phyloP scores from a whole-genome alignment of 257 asterid species.

The Nicotiana noctiflora region DNA sequence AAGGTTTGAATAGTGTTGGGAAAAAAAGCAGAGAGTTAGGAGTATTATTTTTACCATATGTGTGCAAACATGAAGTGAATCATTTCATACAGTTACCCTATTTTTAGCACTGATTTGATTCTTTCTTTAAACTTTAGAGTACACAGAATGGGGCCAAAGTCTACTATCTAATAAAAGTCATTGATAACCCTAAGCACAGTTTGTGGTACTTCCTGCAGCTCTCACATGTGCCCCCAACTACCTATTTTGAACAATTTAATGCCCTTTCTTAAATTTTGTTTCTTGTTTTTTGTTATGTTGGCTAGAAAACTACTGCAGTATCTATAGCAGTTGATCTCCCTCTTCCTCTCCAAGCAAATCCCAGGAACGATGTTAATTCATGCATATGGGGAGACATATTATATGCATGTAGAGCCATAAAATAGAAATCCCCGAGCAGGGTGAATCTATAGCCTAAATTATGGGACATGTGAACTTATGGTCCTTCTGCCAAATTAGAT shows the following conservation, averaged over 20 bases:
- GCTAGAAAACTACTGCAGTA: not conserved
- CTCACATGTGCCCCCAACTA: not conserved
- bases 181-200: not conserved
- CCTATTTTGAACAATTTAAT: not conserved
- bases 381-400: too few species aligned
- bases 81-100: not conserved
- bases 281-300: not conserved
- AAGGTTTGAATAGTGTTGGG: not conserved
- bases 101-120: not conserved
- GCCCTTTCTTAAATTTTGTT: not conserved
- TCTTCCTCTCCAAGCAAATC: too few species aligned
- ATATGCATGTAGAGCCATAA: too few species aligned
- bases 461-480: too few species aligned
- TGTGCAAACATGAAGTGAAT: not conserved
- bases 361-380: too few species aligned
- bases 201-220: not conserved
- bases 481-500: too few species aligned
- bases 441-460: too few species aligned
- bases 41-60: not conserved
- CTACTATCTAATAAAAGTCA: not conserved
- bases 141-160: not conserved
- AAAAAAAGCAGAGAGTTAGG: not conserved
- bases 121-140: not conserved
- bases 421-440: too few species aligned
- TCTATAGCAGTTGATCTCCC: too few species aligned